Conservation (phyloP, 2,329 filamentous ascomycete species). For the Gyromitra esculenta region DNA sequence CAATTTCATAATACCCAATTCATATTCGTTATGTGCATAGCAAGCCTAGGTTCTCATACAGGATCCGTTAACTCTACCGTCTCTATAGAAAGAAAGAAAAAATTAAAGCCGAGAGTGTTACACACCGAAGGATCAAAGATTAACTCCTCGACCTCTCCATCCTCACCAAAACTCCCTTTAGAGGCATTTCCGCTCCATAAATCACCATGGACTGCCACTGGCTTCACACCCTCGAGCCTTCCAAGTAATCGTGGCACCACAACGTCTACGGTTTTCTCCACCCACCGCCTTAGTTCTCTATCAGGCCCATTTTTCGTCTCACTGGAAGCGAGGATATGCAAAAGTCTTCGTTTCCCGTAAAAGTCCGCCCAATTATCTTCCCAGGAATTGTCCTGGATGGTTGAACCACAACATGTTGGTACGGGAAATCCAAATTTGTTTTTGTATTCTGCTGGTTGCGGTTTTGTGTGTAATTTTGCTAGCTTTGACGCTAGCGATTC, state of each 20-base stretch:
- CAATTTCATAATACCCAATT: constrained; percentile 94
- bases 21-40: constrained; percentile 89
- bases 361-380: constrained; percentile 82
- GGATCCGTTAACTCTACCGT: neutral
- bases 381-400: constrained; percentile 81
- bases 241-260: constrained; percentile 82
- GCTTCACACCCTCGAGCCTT: constrained; percentile 71
- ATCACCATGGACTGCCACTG: constrained; percentile 88
- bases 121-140: constrained; percentile 49
- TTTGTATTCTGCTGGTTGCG: constrained; percentile 71
- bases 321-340: constrained; percentile 68
- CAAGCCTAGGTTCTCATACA: constrained; percentile 63
- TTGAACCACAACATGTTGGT: constrained; percentile 86
- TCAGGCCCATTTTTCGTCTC: constrained; percentile 73
- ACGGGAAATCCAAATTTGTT: constrained; percentile 83
- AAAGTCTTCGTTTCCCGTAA: constrained; percentile 78
- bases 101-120: neutral
- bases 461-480: constrained; percentile 78
- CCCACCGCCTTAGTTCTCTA: constrained; percentile 68
- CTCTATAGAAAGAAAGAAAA: neutral
- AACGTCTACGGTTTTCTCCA: constrained; percentile 70
- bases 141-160: constrained; percentile 72
- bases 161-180: constrained; percentile 68
- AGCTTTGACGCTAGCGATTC: constrained; percentile 77
- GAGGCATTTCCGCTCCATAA: constrained; percentile 86